Evolutionary conservation across 345 rosid species (phyloP), one percentile per base, ranked within the genome.

Genomic region (Melaleuca alternifolia): DNA sequence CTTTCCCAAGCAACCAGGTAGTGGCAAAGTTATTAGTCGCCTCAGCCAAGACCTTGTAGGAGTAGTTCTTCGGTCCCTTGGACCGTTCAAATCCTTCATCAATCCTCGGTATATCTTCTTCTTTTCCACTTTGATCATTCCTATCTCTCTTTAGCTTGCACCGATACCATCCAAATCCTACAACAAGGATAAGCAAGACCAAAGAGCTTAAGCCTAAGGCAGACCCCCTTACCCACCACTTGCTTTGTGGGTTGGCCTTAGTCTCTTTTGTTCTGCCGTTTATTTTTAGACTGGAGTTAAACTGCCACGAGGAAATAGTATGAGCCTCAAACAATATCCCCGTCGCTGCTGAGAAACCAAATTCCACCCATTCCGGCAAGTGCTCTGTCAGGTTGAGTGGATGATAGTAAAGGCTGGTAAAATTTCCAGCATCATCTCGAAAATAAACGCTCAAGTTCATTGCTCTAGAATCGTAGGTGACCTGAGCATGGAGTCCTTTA

Each of bases 401-500:
- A 16, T 59, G 71, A 59, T 59, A n/a, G 33, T 59, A 12, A 1
- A 59, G 33, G 18, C 71, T 59, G 71, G 18, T 59, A n/a, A 6
- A 6, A 59, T 59, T n/a, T 1, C n/a, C 33, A 6, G 1, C 18
- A n/a, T n/a, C 16, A n/a, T 59, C 71, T 59, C 0, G 1, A 6
- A 59, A 59, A 59, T 26, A 15, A 12, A 59, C 0, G 6, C 71
- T 59, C 33, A 59, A n/a, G 33, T 59, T 59, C 33, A n/a, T 12
- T 59, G 18, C 33, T n/a, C 1, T n/a, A 26, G 71, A 59, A 59
- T n/a, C n/a, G 33, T n/a, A 59, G n/a, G 71, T 59, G 18, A 59
- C 71, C 71, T 0, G 18, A 59, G 71, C 33, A 59, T 0, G 33
- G 3, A 59, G 8, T 0, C 12, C 1, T 59, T n/a, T 0, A 59